These are phyloP conservation scores for Paracorniculantispora psalliotae DNA, from an alignment of 2,329 filamentous ascomycete species.

Conservation along the genomic window DNA sequence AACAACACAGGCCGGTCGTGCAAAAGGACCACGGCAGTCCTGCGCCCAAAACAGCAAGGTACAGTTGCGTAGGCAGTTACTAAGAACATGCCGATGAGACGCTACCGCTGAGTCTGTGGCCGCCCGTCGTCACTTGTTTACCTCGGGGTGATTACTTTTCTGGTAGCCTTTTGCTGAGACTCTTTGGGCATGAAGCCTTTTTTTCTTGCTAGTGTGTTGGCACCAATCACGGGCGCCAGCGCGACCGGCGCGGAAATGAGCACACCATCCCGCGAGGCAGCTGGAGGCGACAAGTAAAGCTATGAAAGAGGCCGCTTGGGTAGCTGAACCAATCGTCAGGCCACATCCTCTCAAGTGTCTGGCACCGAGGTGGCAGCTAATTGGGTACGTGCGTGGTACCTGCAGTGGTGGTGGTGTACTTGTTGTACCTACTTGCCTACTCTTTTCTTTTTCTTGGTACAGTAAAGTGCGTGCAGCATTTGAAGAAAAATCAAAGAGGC, in stretches of 20 bases:
- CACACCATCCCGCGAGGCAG: background rate
- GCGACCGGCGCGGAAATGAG: background rate
- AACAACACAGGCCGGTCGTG: background rate
- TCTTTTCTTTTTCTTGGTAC: background rate
- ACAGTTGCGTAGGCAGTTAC: too few species aligned
- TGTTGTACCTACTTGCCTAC: background rate
- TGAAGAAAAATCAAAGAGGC: background rate
- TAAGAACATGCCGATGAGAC: background rate
- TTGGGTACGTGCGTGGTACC: background rate
- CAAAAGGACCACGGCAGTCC: background rate
- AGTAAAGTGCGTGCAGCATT: background rate
- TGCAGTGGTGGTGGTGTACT: background rate
- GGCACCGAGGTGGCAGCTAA: too few species aligned
- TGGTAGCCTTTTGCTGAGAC: background rate
- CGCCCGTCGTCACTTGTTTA: background rate
- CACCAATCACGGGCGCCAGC: background rate
- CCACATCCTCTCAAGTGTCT: too few species aligned
- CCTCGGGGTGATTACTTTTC: background rate
- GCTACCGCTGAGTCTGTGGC: too few species aligned
- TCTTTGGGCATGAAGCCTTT: background rate
- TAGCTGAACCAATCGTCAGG: too few species aligned
- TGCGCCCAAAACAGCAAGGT: too few species aligned
- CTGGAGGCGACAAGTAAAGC: constrained; percentile 10
- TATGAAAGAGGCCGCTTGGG: constrained; percentile 1
- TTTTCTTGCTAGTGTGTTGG: background rate